Evolutionary conservation across 1,284 basidiomycete species (phyloP).

Genomic region (Puccinia polysora): DNA sequence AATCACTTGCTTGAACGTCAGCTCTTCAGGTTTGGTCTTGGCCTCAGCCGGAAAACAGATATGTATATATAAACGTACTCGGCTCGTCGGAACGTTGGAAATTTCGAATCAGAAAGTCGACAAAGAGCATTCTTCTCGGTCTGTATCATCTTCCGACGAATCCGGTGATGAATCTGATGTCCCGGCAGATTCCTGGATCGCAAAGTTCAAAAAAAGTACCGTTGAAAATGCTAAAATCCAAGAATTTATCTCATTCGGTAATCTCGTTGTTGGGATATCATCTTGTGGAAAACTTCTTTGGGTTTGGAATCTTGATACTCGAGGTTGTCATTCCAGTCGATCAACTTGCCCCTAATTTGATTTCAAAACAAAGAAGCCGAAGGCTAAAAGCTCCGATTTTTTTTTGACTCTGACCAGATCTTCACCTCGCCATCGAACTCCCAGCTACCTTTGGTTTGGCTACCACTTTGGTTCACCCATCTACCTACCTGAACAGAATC

Average conservation of each 20-base stretch:
- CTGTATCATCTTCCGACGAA: neutral
- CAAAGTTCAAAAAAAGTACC: constrained; percentile 6
- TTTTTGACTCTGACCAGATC: constrained; percentile 54
- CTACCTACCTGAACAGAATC: constrained; percentile 95
- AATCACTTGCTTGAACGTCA: constrained; percentile 32
- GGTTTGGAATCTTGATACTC: constrained; percentile 68
- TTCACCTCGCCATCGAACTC: constrained; percentile 67
- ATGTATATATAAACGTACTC: constrained; percentile 28
- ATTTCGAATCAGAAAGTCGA: constrained; percentile 1
- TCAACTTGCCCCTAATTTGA: constrained; percentile 28
- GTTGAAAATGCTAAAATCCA: constrained; percentile 1
- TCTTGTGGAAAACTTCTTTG: constrained; percentile 75
- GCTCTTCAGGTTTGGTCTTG: constrained; percentile 30
- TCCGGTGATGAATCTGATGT: constrained; percentile 2
- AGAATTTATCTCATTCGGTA: constrained; percentile 50
- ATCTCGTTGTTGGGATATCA: constrained; percentile 55
- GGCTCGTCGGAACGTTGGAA: constrained; percentile 6
- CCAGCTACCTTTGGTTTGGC: constrained; percentile 71
- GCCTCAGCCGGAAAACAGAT: constrained; percentile 30
- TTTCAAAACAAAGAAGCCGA: neutral
- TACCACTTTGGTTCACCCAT: constrained; percentile 77
- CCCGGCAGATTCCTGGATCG: constrained; percentile 19
- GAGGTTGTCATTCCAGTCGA: constrained; percentile 56
- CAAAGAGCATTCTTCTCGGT: neutral
- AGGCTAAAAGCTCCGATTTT: constrained; percentile 36